Evolutionary conservation across 345 rosid genomes (phyloP), one percentile per base, ranked within the genome.

Genomic region (Fremontodendron californicum): DNA sequence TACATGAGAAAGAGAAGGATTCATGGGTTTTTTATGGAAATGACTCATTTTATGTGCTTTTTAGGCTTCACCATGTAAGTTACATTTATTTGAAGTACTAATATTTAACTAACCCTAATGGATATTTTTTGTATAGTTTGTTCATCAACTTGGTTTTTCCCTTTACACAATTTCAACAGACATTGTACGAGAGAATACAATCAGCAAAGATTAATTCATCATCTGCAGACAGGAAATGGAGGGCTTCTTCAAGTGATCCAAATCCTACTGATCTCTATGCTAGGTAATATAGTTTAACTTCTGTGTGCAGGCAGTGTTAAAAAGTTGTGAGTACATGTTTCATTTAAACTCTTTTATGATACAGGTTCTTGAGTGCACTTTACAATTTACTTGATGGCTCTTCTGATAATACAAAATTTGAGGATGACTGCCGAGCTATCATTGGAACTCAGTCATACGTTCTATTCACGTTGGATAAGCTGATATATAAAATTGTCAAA

Each of bases 21-120:
- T 87, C 90, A n/a, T 78, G 78, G 51, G 78, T 94, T 84, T 96
- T 96, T 82, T 96, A 94, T 78, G 99, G 98, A 76, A 94, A 94
- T 76, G 98, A 96, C 85, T 94, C 97, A 37, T 94, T 89, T 80
- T 94, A 94, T 71, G 94, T 94, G 77, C 92, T 94, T 74, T 90
- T 94, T 70, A 88, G 98, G 87, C 99, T 96, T 85, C 99, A 96
- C 82, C 99, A 88, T 81, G 99, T 96, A 88, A 87, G 86, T 78
- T 43, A 39, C 27, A 45, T 71, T 58, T 66, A 43, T 21, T 45
- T 40, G 33, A 64, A 21, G 27, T 25, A 13, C 8, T 31, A 73
- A 42, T 60, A 1, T 49, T n/a, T 42, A 52, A 18, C 64, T 78
- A 19, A 35, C 42, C 76, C 60, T 63, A 66, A 8, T 6, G 27